phyloP scores from a whole-genome alignment of 2,329 filamentous ascomycete genomes.

The Botrytis cinerea region DNA sequence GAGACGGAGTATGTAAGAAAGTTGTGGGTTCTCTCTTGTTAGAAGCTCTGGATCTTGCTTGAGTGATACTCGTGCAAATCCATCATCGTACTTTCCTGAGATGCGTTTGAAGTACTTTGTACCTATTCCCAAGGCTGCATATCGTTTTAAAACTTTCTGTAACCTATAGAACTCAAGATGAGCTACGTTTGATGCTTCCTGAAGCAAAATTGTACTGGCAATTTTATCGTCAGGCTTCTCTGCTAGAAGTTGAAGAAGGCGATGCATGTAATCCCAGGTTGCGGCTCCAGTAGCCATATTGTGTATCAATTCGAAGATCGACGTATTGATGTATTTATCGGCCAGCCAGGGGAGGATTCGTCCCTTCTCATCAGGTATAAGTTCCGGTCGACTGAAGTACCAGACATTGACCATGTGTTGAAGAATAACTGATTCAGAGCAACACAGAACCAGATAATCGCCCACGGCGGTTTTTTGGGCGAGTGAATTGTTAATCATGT shows the following conservation, averaged over 20 bases:
- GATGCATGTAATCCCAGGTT: conserved; percentile 27
- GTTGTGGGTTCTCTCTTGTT: conserved; percentile 44
- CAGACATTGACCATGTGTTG: conserved; percentile 19
- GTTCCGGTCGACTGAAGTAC: conserved; percentile 35
- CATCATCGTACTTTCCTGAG: conserved; percentile 43
- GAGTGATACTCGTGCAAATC: conserved; percentile 43
- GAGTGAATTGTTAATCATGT: conserved; percentile 39
- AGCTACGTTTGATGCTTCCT: conserved; percentile 50
- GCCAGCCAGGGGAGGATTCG: conserved; percentile 43
- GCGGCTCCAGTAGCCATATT: conserved; percentile 20
- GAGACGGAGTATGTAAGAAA: conserved; percentile 50
- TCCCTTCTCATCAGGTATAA: conserved; percentile 50
- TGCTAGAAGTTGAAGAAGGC: conserved; percentile 41
- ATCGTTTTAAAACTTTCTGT: conserved; percentile 46
- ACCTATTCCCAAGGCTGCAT: conserved; percentile 44
- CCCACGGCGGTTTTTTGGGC: conserved; percentile 43
- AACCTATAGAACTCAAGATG: conserved; percentile 48
- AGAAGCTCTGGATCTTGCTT: conserved; percentile 48
- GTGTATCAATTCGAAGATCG: conserved; percentile 47
- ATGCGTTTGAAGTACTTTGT: conserved; percentile 48
- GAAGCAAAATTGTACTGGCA: conserved; percentile 44
- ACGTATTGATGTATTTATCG: conserved; percentile 47
- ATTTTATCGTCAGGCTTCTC: conserved; percentile 37
- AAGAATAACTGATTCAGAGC: conserved; percentile 21
- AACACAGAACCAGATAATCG: conserved; percentile 42